These are phyloP conservation scores for Quercus lobata DNA, from an alignment of 331 rosid genomes.

Conservation along the genomic window DNA sequence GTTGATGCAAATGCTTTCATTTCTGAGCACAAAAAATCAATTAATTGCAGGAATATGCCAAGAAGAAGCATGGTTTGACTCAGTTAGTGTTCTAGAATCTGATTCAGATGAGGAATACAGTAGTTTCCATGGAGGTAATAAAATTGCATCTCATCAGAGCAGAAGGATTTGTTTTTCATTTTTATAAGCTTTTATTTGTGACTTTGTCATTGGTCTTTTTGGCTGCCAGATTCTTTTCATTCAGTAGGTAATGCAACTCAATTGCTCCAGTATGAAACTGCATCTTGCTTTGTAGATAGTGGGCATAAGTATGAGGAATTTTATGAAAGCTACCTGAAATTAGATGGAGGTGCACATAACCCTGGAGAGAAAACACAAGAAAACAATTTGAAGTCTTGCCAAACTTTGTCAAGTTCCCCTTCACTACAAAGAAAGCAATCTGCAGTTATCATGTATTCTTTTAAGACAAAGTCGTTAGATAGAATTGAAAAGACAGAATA, in stretches of 20 bases:
- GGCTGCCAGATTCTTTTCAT: constrained; percentile 63
- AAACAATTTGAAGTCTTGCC: constrained; percentile 37
- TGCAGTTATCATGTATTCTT: constrained; percentile 73
- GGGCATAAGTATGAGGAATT: constrained; percentile 57
- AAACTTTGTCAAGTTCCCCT: constrained; percentile 20
- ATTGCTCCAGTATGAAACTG: constrained; percentile 65
- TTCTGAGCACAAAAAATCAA: background rate
- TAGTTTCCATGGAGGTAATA: constrained; percentile 86
- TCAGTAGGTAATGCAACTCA: constrained; percentile 45
- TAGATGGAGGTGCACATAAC: constrained; percentile 46
- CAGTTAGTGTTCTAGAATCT: constrained; percentile 69
- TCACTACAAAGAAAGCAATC: constrained; percentile 42
- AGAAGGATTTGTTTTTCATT: background rate
- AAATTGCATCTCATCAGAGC: constrained; percentile 11
- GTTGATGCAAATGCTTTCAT: constrained; percentile 5
- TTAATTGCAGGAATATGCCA: constrained; percentile 51
- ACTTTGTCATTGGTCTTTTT: constrained; percentile 8
- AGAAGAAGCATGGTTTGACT: constrained; percentile 91
- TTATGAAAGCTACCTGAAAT: constrained; percentile 70
- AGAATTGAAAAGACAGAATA: constrained; percentile 35
- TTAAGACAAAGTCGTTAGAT: constrained; percentile 62
- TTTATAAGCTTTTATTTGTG: background rate
- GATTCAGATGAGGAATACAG: constrained; percentile 89
- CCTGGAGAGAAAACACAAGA: constrained; percentile 55
- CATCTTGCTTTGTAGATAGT: constrained; percentile 60